phyloP scores from a whole-genome alignment of 129 eudicot species.

The Calendula officinalis region DNA sequence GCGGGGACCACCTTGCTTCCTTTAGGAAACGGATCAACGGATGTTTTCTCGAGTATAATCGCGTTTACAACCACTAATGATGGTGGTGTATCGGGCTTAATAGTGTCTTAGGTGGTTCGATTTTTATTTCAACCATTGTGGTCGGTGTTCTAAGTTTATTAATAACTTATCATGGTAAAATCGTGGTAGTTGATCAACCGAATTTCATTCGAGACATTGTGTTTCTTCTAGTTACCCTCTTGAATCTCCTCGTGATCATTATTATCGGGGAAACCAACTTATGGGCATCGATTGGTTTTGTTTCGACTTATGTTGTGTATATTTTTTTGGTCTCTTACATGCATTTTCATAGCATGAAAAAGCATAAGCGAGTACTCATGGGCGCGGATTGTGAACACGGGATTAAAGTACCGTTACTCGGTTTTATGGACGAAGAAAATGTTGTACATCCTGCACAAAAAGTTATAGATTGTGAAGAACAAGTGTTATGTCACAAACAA shows the following conservation, averaged over 20 bases:
- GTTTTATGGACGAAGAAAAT: conserved; percentile 44
- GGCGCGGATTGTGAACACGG: neutral
- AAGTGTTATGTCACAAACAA: neutral
- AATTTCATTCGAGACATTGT: conserved; percentile 59
- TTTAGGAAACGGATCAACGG: conserved; percentile 65
- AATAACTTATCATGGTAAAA: conserved; percentile 12
- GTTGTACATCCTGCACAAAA: conserved; percentile 13
- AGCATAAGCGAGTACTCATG: neutral
- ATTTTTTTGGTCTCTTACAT: conserved; percentile 40
- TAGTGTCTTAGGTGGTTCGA: conserved; percentile 65
- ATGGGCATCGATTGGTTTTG: conserved; percentile 42
- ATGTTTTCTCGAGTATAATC: conserved; percentile 54
- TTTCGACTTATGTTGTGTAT: conserved; percentile 41
- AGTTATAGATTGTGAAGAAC: neutral
- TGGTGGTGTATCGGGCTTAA: conserved; percentile 60
- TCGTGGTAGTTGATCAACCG: conserved; percentile 32
- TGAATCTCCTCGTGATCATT: conserved; percentile 38
- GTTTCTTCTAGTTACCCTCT: conserved; percentile 47
- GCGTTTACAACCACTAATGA: conserved; percentile 47
- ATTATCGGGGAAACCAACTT: conserved; percentile 37
- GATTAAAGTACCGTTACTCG: conserved; percentile 32
- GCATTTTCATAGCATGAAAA: conserved; percentile 34
- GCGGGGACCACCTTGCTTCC: conserved; percentile 79
- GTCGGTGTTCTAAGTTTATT: conserved; percentile 52
- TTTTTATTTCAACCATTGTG: conserved; percentile 55